Conservation (phyloP, 768 basidiomycete species). For the Suillus placidus region DNA sequence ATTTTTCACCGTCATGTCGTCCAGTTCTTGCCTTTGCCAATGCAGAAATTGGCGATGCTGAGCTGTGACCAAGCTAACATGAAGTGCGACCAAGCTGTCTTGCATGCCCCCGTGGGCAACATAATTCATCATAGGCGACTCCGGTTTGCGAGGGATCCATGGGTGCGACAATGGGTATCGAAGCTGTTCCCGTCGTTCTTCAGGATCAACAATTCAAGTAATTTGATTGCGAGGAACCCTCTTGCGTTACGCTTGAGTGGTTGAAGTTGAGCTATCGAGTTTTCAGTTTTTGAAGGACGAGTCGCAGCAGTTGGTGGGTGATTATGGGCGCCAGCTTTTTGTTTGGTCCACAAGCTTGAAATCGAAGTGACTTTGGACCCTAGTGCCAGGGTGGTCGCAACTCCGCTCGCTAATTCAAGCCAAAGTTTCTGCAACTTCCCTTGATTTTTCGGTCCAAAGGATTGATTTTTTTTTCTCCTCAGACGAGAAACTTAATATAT, state of each 20-base stretch:
- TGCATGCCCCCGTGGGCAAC: constrained; percentile 23
- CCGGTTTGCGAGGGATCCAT: constrained; percentile 20
- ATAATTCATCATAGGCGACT: constrained; percentile 6
- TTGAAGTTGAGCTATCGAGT: not conserved
- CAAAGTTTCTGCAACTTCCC: not conserved
- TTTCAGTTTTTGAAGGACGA: not conserved
- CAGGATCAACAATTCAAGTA: constrained; percentile 3
- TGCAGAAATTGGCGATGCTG: constrained; percentile 12
- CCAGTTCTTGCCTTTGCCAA: constrained; percentile 9
- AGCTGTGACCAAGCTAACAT: constrained; percentile 3
- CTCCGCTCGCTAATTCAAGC: constrained; percentile 6
- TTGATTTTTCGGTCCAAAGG: not conserved
- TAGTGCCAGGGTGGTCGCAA: not conserved
- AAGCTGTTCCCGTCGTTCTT: constrained; percentile 9
- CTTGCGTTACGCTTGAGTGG: constrained; percentile 1
- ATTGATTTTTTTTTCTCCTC: not conserved
- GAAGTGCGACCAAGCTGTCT: constrained; percentile 1
- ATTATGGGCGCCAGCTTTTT: not conserved
- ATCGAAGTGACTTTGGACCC: not conserved
- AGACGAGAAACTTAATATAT: not conserved
- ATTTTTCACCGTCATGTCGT: constrained; percentile 31
- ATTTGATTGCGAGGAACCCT: not conserved
- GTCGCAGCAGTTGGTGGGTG: not conserved
- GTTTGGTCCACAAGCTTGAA: constrained; percentile 4
- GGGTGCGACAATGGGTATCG: constrained; percentile 20